A percentile compares a stretch with the other conserved stretches of the same genome.
Evolutionary conservation across 1,284 basidiomycete genomes (phyloP).

Genomic region (Irpex rosettiformis): DNA sequence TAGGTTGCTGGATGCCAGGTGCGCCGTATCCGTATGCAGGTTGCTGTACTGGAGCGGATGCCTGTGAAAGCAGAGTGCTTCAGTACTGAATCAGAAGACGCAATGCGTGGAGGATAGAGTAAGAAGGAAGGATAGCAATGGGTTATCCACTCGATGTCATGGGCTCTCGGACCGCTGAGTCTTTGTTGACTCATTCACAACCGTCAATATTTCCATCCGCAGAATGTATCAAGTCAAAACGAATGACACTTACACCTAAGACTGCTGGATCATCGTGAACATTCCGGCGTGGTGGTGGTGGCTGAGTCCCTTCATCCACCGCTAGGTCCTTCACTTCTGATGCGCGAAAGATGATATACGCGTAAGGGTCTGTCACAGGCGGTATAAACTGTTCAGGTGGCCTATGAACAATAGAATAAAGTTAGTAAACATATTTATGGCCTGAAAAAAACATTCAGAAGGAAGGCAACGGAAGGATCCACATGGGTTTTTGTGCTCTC

Average conservation of each 20-base stretch:
- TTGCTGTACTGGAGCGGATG: constrained; percentile 28
- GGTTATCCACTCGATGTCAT: constrained; percentile 49
- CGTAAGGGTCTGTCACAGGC: constrained; percentile 72
- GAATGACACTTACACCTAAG: constrained; percentile 53
- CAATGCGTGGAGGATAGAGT: constrained; percentile 15
- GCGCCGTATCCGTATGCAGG: constrained; percentile 24
- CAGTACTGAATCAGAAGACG: neutral
- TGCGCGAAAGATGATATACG: constrained; percentile 81
- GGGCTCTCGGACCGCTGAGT: constrained; percentile 50
- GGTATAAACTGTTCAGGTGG: constrained; percentile 72
- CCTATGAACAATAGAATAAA: constrained; percentile 32
- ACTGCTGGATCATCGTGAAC: constrained; percentile 79
- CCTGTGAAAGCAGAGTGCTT: constrained; percentile 18
- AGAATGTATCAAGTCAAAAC: constrained; percentile 14
- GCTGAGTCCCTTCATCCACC: constrained; percentile 51
- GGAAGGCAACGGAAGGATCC: constrained; percentile 76
- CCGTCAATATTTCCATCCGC: constrained; percentile 47
- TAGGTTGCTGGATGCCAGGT: constrained; percentile 22
- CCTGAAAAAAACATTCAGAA: constrained; percentile 48
- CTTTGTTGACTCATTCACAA: constrained; percentile 41
- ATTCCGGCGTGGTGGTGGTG: constrained; percentile 47
- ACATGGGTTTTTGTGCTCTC: constrained; percentile 70
- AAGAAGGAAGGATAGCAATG: constrained; percentile 66
- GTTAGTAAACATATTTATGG: constrained; percentile 18
- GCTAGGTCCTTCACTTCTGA: constrained; percentile 80